Base-by-base conservation (phyloP, 2,329 filamentous ascomycete genomes). In the Trichoderma gracile region DNA sequence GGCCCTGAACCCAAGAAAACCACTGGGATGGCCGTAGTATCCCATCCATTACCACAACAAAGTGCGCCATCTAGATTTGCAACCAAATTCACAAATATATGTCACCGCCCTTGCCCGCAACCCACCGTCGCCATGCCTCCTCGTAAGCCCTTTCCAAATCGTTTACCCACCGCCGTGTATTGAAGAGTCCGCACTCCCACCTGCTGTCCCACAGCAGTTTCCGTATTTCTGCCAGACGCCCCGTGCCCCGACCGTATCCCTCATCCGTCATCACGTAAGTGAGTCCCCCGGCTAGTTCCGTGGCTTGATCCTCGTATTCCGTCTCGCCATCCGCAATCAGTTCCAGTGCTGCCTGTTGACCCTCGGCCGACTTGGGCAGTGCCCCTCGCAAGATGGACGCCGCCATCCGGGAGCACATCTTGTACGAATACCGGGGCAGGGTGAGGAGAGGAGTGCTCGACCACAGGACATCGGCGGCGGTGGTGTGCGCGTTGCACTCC, bases 361-460 rank as follows among this genome's bases (percentile, higher is more conserved):
- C 93, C n/a, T 87, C 86, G 1, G 81, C 78, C 0, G 81, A 83
- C 69, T 87, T 89, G 0, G 95, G 95, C 3, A 99, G 79, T 0
- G 95, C 95, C 17, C 95, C 95, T 68, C 88, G 91, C 33, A 99
- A 82, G 64, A 99, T 98, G 12, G 92, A 97, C 7, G 95, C 93
- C 7, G 94, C 95, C 90, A 99, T 99, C 61, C 95, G 90, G 49
- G 92, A 96, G 77, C 95, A 99, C 95, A 99, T 99, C 78, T 99
- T 99, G 79, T 97, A 97, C 57, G 90, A 86, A 76, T 98, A 97
- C 42, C 95, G 86, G 12, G 95, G 93, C 33, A 95, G 82, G 0
- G 95, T 99, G 30, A 99, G 82, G 23, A 99, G 80, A 5, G 95
- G 95, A 0, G 95, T 98, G 70, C 93, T 96, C 59, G 91, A 96